Evolutionary conservation across 2,329 filamentous ascomycete genomes (phyloP).

Genomic region (Penicillium brevicompactum): DNA sequence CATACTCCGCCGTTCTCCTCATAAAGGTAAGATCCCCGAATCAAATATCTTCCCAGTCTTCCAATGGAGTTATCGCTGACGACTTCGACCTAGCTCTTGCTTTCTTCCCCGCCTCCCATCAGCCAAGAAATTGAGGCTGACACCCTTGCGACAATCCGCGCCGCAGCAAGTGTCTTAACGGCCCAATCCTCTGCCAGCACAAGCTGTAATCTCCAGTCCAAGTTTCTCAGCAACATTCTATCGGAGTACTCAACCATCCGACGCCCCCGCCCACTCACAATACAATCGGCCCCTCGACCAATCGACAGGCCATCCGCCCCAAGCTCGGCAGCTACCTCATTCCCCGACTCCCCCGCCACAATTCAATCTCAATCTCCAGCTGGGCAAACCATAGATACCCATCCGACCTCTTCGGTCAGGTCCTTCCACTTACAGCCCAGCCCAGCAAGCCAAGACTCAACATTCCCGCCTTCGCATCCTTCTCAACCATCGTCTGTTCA

Average conservation of each 20-base stretch:
- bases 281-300: background rate
- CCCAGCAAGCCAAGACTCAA: background rate
- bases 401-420: background rate
- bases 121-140: background rate
- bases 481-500: background rate
- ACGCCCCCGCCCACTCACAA: background rate
- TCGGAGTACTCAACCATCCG: background rate
- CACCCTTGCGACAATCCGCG: background rate
- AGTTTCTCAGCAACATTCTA: background rate
- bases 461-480: background rate
- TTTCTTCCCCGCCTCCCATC: background rate
- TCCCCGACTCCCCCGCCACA: background rate
- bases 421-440: background rate
- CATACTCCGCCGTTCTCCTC: slow-evolving; percentile 43
- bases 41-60: too few relatives aligned
- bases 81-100: background rate
- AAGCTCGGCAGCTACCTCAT: background rate
- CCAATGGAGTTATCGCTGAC: background rate
- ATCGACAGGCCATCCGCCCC: background rate
- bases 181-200: background rate
- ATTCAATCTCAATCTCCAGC: background rate
- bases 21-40: slow-evolving; percentile 15
- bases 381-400: background rate
- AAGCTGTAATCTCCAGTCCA: slow-evolving; percentile 1
- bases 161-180: background rate